Evolutionary conservation across 305 asterid species (phyloP), one percentile per base, ranked within the genome.

Genomic region (Nicotiana rustica): DNA sequence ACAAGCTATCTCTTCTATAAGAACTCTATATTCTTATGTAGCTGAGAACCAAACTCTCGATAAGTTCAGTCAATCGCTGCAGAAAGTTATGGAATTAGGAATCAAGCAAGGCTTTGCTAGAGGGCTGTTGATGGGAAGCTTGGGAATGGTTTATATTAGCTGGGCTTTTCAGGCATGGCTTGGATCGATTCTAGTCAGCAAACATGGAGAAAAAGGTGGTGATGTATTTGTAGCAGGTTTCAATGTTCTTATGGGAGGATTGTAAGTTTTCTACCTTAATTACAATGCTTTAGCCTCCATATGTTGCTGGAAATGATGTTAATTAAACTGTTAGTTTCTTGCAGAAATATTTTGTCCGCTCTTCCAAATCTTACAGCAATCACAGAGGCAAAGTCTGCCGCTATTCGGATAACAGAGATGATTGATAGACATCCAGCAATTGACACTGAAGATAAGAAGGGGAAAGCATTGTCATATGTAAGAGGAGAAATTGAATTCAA

Each of bases 131-230:
- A 70, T 94, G 87, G 98, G 98, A 4, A 92, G 97, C 88, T 90
- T 90, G 90, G 97, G 96, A 86, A 89, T 92, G 62, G 91, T 92
- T 29, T 94, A 92, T 85, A 52, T 92, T 67, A 94, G 94, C 83
- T 94, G 98, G 98, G 98, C 88, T n/a, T 91, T 94, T 77, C 97
- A 93, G 85, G 95, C 95, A 80, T 94, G 94, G 93, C 77, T 92
- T 0, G 98, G 98, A 29, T 94, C 98, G 3, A 79, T 92, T 82
- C 88, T 94, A 38, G 97, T 93, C 25, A 90, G 92, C 90, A 91
- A 89, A 84, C 85, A 80, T 9, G 86, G 87, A 14, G 98, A 92
- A 85, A 93, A 88, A 83, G 98, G 97, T 1, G 97, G 97, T 10
- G 95, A 91, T 73, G 64, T 94, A 65, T 93, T 93, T 69, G 97